Percentiles rank a stretch among this genome's conserved stretches.
phyloP scores from a whole-genome alignment of 768 basidiomycete genomes.

The Ramaria sp. region DNA sequence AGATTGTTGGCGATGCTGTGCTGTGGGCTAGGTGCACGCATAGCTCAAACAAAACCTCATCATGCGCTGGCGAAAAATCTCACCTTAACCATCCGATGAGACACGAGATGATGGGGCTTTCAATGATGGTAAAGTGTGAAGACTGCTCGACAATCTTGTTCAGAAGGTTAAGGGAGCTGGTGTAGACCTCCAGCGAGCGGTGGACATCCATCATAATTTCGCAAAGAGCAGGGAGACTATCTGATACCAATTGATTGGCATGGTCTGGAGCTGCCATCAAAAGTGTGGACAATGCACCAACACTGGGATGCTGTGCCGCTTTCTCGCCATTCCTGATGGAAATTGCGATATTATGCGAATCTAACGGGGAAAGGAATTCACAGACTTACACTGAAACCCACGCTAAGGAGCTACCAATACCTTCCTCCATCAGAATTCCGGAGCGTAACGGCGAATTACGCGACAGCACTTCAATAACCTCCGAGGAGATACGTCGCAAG shows the following conservation, averaged over 20 bases:
- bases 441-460: slow-evolving; percentile 13
- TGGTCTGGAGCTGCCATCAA: slow-evolving; percentile 14
- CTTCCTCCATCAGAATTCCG: slow-evolving; percentile 14
- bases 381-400: slow-evolving; percentile 6
- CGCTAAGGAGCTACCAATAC: slow-evolving; percentile 13
- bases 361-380: too few relatives aligned
- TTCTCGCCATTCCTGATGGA: slow-evolving; percentile 9
- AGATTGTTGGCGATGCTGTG: slow-evolving; percentile 10
- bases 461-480: slow-evolving; percentile 12
- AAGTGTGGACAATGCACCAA: slow-evolving; percentile 12
- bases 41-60: too few relatives aligned
- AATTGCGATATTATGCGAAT: too few relatives aligned
- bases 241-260: slow-evolving; percentile 11
- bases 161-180: slow-evolving; percentile 9
- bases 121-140: slow-evolving; percentile 10
- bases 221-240: slow-evolving; percentile 12
- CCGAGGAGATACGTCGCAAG: slow-evolving; percentile 10
- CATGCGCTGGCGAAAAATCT: background rate
- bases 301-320: slow-evolving; percentile 11
- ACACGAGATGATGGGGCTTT: slow-evolving; percentile 11
- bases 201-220: slow-evolving; percentile 13
- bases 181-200: slow-evolving; percentile 11
- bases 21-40: slow-evolving; percentile 8
- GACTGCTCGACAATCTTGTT: slow-evolving; percentile 8
- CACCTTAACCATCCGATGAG: slow-evolving; percentile 14